These are phyloP conservation scores for Hymenoscyphus infarciens DNA, from an alignment of 2,329 filamentous ascomycete species.

Conservation along the genomic window DNA sequence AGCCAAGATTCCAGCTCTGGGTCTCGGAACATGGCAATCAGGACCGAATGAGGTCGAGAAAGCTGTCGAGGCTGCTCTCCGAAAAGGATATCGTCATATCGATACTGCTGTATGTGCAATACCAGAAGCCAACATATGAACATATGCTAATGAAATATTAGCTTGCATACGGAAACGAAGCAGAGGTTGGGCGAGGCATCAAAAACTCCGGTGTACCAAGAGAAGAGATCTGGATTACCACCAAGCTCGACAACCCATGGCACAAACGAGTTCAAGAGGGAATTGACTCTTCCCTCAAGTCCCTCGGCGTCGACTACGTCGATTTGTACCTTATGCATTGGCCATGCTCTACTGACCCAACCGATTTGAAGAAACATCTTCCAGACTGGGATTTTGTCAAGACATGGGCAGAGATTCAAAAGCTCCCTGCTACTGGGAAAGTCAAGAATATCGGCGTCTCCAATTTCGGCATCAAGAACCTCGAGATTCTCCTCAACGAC, in stretches of 20 bases:
- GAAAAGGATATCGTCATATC: constrained; percentile 69
- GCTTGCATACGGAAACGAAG: constrained; percentile 74
- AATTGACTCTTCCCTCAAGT: constrained; percentile 56
- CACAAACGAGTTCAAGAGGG: constrained; percentile 66
- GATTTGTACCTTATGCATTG: constrained; percentile 72
- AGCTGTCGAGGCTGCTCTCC: constrained; percentile 68
- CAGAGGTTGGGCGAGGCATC: constrained; percentile 64
- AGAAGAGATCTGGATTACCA: constrained; percentile 67
- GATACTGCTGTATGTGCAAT: constrained; percentile 48
- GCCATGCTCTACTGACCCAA: constrained; percentile 62
- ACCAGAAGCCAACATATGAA: not conserved
- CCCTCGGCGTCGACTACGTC: constrained; percentile 61
- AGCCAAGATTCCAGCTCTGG: constrained; percentile 72
- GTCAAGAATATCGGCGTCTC: constrained; percentile 80
- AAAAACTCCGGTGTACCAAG: constrained; percentile 64
- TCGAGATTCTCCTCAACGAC: constrained; percentile 71
- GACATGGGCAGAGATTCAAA: constrained; percentile 72
- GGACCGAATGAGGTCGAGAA: constrained; percentile 60
- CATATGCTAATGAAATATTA: constrained; percentile 11
- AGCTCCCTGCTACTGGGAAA: constrained; percentile 64
- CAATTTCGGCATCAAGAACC: constrained; percentile 79
- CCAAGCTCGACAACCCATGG: constrained; percentile 79
- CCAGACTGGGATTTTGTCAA: constrained; percentile 79
- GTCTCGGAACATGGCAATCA: constrained; percentile 78
- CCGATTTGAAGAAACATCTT: constrained; percentile 58